Evolutionary conservation across 2,329 filamentous ascomycete species (phyloP).

Genomic region (Dactylellina cionopaga): DNA sequence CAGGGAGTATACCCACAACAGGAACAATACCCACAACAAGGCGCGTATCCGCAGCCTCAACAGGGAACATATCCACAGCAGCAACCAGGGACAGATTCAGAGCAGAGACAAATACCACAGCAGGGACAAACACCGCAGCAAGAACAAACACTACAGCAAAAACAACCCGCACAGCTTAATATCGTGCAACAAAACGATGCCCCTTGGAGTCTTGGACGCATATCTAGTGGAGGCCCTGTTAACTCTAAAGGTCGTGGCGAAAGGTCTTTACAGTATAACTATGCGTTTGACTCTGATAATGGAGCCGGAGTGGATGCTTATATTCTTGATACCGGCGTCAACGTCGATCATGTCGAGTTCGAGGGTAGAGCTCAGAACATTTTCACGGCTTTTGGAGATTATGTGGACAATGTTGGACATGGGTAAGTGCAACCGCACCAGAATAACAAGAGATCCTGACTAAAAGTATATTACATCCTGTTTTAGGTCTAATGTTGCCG

Average conservation of each 20-base stretch:
- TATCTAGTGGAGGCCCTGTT: constrained; percentile 56
- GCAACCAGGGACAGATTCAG: too few species aligned
- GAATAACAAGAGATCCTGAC: not conserved
- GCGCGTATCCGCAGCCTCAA: too few species aligned
- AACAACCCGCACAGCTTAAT: too few species aligned
- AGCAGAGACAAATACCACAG: too few species aligned
- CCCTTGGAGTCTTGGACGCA: constrained; percentile 57
- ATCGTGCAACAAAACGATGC: constrained; percentile 37
- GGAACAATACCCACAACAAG: too few species aligned
- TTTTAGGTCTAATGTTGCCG: constrained; percentile 42
- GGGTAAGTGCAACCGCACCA: not conserved
- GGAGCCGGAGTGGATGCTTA: constrained; percentile 11
- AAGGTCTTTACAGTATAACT: not conserved
- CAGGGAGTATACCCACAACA: too few species aligned
- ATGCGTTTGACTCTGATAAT: not conserved
- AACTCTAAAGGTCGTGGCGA: constrained; percentile 56
- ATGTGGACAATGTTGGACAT: not conserved
- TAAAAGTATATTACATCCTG: not conserved
- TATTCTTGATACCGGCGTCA: constrained; percentile 53
- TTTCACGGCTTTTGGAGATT: constrained; percentile 17
- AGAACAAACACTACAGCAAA: too few species aligned
- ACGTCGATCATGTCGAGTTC: constrained; percentile 55
- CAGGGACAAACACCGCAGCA: too few species aligned
- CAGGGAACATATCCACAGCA: too few species aligned
- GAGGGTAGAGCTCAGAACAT: constrained; percentile 49